Percentiles rank a stretch among this genome's conserved stretches.
These are phyloP conservation scores for Perkinsus olseni DNA, from an alignment of 169 alveolate species.

Conservation along the genomic window DNA sequence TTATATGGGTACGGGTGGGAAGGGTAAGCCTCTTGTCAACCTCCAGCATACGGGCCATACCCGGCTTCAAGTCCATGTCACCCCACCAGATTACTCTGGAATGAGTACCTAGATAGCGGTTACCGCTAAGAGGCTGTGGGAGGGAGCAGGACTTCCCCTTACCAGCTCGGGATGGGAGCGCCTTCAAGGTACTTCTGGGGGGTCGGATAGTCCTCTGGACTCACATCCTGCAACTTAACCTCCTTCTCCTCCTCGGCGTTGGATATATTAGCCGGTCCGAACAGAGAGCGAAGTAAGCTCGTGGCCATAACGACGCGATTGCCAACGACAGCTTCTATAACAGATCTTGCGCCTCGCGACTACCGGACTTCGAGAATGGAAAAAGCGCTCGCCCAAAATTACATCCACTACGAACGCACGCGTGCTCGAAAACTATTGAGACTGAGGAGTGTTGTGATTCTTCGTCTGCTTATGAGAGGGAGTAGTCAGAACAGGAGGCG, in stretches of 20 bases:
- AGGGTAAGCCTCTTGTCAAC: conserved; percentile 72
- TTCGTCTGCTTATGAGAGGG: not conserved
- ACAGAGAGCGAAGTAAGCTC: not conserved
- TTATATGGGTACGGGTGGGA: conserved; percentile 76
- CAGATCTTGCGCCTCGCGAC: no score
- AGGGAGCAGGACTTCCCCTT: not conserved
- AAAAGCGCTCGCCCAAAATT: no score
- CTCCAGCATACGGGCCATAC: conserved; percentile 69
- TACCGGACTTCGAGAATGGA: no score
- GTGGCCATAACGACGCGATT: not conserved
- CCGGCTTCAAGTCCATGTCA: conserved; percentile 41
- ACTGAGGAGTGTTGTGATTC: no score
- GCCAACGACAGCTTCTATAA: no score
- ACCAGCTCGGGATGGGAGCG: not conserved
- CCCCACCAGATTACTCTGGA: conserved; percentile 50
- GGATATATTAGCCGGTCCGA: not conserved
- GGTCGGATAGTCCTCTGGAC: conserved; percentile 6
- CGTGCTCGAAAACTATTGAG: no score
- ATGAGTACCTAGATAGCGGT: conserved; percentile 21
- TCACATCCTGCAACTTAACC: not conserved
- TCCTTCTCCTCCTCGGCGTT: not conserved
- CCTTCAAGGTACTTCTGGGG: conserved; percentile 5
- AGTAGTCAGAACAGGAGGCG: no score
- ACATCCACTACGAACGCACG: no score
- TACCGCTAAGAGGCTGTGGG: not conserved